A percentile compares a stretch with the other conserved stretches of the same genome.
Evolutionary conservation across 2,329 filamentous ascomycete genomes (phyloP).

Genomic region (Exophiala mesophila): DNA sequence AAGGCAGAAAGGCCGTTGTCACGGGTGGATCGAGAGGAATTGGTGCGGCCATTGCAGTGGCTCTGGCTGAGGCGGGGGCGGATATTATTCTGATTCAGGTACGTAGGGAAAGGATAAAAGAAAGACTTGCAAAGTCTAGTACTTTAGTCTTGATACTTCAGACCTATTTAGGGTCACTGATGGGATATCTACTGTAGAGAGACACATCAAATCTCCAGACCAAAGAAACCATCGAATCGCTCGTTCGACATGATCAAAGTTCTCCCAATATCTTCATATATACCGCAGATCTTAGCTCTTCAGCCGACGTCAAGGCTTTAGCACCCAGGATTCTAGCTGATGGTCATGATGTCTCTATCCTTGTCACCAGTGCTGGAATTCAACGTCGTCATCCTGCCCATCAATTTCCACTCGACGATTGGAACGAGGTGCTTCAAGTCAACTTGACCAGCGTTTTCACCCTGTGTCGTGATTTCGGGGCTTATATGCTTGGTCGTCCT

Average conservation of each 20-base stretch:
- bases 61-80: constrained; percentile 43
- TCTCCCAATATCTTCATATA: constrained; percentile 41
- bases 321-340: constrained; percentile 35
- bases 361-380: constrained; percentile 83
- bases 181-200: constrained; percentile 32
- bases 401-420: constrained; percentile 70
- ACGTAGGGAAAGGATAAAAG: too few relatives aligned
- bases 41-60: constrained; percentile 44
- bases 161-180: too few relatives aligned
- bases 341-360: constrained; percentile 62
- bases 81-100: constrained; percentile 39
- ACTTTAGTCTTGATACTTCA: too few relatives aligned
- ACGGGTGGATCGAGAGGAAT: constrained; percentile 46
- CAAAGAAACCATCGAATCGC: constrained; percentile 34
- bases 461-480: constrained; percentile 69
- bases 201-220: constrained; percentile 46
- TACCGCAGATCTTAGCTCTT: constrained; percentile 41
- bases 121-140: too few relatives aligned
- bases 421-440: constrained; percentile 77
- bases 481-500: constrained; percentile 64
- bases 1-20: constrained; percentile 40
- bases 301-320: constrained; percentile 37
- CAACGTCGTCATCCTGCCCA: constrained; percentile 73
- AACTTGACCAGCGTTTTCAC: constrained; percentile 81
- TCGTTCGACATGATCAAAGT: constrained; percentile 19